Base-by-base conservation (phyloP, 2,329 filamentous ascomycete species). In the Xylariales sp. region DNA sequence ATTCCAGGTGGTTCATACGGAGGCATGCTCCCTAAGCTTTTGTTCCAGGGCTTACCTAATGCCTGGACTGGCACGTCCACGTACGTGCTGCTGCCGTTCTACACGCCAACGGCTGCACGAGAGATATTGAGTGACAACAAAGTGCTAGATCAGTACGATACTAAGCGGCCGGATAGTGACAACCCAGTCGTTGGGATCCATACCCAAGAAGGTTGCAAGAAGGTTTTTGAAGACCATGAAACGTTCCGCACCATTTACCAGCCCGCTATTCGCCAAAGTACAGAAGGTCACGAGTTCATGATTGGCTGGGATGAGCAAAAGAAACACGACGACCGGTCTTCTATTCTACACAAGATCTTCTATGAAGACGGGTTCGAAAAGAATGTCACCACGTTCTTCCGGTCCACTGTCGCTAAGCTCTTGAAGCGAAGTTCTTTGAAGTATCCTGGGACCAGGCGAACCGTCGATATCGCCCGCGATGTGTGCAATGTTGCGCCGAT, bases 401-500 rank as follows among this genome's bases (percentile, higher is more conserved):
- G 85, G 55, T 68, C 78, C 10, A 65, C 74, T 21, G 80, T 76
- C 12, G 81, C 76, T 35, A 63, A 72, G 19, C 67, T 93, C 3
- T 67, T 94, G 15, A 56, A 64, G 0, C 70, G 79, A 19, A 85
- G 87, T 16, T 36, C 38, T 4, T 17, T 40, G 31, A 56, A 77
- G 76, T 29, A 85, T 78, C 58, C 73, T 19, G 63, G 57, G 1
- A 73, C 73, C 7, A 69, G 72, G 39, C 74, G 75, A 37, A 81
- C 87, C 54, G 74, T 88, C 28, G 87, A 93, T 49, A 69, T 90
- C 4, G 66, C 87, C 8, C 75, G 81, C 17, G 81, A 87, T 39
- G 74, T 88, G 1, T 81, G 77, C 18, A 88, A 88, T 52, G 61
- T 85, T 18, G 74, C 71, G 0, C 81, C 83, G 5, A 76, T 81